Evolutionary conservation across 2,329 filamentous ascomycete species (phyloP), one percentile per base, ranked within the genome.

Genomic region (Akanthomyces uredinophilus): DNA sequence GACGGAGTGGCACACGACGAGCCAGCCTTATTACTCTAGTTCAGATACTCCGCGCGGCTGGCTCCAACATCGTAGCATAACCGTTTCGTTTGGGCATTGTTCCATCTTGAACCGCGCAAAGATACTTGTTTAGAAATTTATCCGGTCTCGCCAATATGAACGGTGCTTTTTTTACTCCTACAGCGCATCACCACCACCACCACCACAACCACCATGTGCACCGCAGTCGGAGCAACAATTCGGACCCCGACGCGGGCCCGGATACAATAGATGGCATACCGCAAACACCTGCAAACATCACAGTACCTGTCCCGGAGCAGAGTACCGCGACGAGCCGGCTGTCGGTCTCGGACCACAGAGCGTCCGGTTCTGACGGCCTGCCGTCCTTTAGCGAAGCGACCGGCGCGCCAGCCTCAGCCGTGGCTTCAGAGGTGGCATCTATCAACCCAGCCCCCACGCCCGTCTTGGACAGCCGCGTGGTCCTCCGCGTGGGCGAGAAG

Each of bases 401-500:
- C 41, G 18, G 24, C 29, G 13, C 44, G 14, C 18, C 56, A 13
- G n/a, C 18, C 24, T 52, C 56, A 50, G 32, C 44, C 35, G 35
- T 43, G 24, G 44, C 43, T 1, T 29, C 46, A n/a, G 49, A 37
- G 16, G 39, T 7, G 14, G 39, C 49, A 46, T 46, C 49, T 2
- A 27, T 39, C 37, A 52, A 46, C 27, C 14, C 29, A 3, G n/a
- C 57, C 16, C 46, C 56, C 51, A 20, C 39, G n/a, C 51, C 52
- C 5, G 46, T 56, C 16, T 16, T 51, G 35, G 44, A 51, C 35
- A 51, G 13, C 44, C 44, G 60, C 13, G 60, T 62, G 2, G 24
- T 50, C 8, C 51, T 62, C 27, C 60, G 60, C 52, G 44, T 66
- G 16, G 64, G 65, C 53, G 64, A 65, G 60, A 64, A 60, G 24